Evolutionary conservation across 129 eudicot genomes (phyloP), one percentile per base, ranked within the genome.

Genomic region (Escallonia rubra): DNA sequence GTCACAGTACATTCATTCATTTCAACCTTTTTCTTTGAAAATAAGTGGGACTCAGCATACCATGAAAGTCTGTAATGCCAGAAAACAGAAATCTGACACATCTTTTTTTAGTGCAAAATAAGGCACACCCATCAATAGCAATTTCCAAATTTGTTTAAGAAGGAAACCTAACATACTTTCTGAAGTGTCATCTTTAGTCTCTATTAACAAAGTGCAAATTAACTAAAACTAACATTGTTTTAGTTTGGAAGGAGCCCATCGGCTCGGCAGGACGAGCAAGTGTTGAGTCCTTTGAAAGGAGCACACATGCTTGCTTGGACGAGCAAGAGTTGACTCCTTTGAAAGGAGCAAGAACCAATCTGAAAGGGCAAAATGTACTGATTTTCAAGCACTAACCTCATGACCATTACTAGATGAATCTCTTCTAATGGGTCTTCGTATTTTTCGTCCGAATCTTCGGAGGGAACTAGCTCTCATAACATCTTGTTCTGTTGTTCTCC

Each of bases 401-500:
- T 94, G 99, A 66, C 90, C 90, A 75, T 66, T 76, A 86, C 85
- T 76, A 15, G 96, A 72, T 47, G 96, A 69, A 67, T 94, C 99
- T 77, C 99, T 80, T 75, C 79, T 57, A 54, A 90, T 55, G 6
- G 81, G 79, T 73, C 71, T 79, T 44, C 50, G 59, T n/a, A 83
- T 66, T 78, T 87, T 94, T 56, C 80, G 76, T 40, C 97, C 99
- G 48, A 94, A 94, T 72, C 64, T 76, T 59, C 53, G 16, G 13
- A 90, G 41, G 11, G 93, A 80, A 69, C 76, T 87, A 10, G 90
- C 96, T 78, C 99, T 73, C 57, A 90, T 57, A 34, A 94, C 54
- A 69, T 94, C 99, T 72, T 90, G 42, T 61, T 89, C 83, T 2
- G 68, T 87, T 64, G 97, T 89, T 81, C 97, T 87, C 85, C 99